phyloP scores from a whole-genome alignment of 2,329 filamentous ascomycete species.

The Leptographium flavum region DNA sequence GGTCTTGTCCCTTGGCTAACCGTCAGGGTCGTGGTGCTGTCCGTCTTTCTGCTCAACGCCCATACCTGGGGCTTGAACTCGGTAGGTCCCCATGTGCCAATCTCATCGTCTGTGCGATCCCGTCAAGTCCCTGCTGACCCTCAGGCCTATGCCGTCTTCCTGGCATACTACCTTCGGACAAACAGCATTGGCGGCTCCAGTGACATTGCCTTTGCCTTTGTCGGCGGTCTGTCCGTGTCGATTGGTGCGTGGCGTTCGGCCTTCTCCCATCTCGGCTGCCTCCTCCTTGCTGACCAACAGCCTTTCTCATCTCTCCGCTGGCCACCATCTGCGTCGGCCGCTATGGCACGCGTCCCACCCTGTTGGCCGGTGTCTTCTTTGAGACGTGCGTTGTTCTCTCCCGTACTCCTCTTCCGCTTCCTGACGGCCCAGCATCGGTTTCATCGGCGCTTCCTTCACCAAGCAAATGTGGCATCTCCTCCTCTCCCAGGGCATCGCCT shows the following conservation, averaged over 20 bases:
- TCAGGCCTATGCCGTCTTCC: constrained; percentile 41
- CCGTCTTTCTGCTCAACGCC: constrained; percentile 43
- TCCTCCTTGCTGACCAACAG: not conserved
- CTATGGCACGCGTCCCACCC: constrained; percentile 48
- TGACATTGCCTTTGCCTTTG: constrained; percentile 57
- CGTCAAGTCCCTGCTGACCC: not conserved
- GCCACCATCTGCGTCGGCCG: constrained; percentile 46
- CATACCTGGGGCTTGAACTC: constrained; percentile 67
- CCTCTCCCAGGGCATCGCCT: constrained; percentile 58
- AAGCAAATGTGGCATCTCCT: constrained; percentile 60
- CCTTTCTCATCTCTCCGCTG: constrained; percentile 41
- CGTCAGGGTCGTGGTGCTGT: constrained; percentile 36
- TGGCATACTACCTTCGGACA: constrained; percentile 41
- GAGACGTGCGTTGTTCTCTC: constrained; percentile 29
- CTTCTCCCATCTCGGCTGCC: constrained; percentile 5
- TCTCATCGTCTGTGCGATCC: not conserved
- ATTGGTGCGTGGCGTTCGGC: too few species aligned
- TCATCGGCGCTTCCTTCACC: constrained; percentile 59
- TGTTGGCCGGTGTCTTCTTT: constrained; percentile 50
- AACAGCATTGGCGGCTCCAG: constrained; percentile 49
- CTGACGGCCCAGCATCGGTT: constrained; percentile 26
- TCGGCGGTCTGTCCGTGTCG: constrained; percentile 57
- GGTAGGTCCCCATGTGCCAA: constrained; percentile 19
- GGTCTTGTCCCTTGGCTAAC: not conserved
- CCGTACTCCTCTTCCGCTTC: not conserved